Evolutionary conservation across 2,329 filamentous ascomycete species (phyloP).

Genomic region (Trichoderma sp.): DNA sequence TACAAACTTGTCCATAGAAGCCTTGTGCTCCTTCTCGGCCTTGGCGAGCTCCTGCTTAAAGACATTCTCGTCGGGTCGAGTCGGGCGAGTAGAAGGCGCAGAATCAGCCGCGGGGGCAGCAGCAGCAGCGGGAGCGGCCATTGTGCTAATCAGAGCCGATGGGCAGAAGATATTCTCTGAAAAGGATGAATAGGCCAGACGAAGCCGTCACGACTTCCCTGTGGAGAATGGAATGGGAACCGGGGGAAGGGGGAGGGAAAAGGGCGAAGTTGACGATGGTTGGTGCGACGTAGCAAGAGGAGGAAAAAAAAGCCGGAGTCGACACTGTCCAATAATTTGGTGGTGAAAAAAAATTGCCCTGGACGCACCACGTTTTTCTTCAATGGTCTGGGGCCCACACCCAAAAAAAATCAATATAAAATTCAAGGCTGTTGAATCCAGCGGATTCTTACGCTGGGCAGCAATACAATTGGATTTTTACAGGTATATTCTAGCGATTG

Average conservation of each 20-base stretch:
- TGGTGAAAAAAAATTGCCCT: conserved; percentile 20
- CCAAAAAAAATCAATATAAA: not conserved
- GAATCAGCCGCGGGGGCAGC: conserved; percentile 48
- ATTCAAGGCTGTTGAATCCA: not conserved
- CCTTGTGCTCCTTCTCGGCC: conserved; percentile 84
- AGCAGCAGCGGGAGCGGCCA: conserved; percentile 49
- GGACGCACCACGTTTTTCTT: conserved; percentile 11
- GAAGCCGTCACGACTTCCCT: conserved; percentile 23
- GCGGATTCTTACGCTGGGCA: not conserved
- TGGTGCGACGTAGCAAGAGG: conserved; percentile 14
- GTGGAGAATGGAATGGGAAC: conserved; percentile 17
- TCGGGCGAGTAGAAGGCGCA: conserved; percentile 59
- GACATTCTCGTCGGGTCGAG: conserved; percentile 82
- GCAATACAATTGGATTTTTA: not conserved
- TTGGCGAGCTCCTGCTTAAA: conserved; percentile 79
- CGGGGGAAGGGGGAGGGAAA: not conserved
- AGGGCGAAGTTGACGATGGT: not conserved
- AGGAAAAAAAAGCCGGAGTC: conserved; percentile 17
- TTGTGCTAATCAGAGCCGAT: conserved; percentile 34
- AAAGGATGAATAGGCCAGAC: not conserved
- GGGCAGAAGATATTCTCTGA: not conserved
- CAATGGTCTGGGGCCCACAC: conserved; percentile 10
- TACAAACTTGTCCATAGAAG: conserved; percentile 64
- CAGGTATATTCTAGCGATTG: not conserved
- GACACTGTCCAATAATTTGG: conserved; percentile 18